Evolutionary conservation across 2,329 filamentous ascomycete genomes (phyloP).

Genomic region (Metarhizium guizhouense): DNA sequence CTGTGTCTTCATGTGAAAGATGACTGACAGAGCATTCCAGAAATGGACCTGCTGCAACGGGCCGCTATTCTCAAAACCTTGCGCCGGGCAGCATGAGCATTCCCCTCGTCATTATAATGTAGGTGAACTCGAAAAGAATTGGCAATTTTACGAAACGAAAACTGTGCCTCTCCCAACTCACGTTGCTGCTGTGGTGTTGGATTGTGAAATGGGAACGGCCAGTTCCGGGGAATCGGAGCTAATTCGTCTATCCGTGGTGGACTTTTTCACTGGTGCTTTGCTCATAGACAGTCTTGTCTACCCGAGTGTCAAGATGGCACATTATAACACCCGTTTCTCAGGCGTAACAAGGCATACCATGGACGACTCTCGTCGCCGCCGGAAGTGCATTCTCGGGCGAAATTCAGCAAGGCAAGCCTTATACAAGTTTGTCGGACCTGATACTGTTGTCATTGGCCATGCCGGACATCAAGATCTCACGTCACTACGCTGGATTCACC

Average conservation of each 20-base stretch:
- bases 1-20: not conserved
- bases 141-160: constrained; percentile 15
- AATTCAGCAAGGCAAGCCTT: constrained; percentile 31
- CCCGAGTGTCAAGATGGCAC: constrained; percentile 34
- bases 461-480: constrained; percentile 31
- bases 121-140: constrained; percentile 19
- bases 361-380: constrained; percentile 20
- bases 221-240: constrained; percentile 36
- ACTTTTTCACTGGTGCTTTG: constrained; percentile 38
- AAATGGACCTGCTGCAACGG: constrained; percentile 23
- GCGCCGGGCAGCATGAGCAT: constrained; percentile 17
- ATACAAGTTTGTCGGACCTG: constrained; percentile 32
- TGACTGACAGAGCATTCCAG: constrained; percentile 7
- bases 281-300: constrained; percentile 43
- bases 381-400: constrained; percentile 30
- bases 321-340: constrained; percentile 41
- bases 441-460: constrained; percentile 42
- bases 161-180: not conserved
- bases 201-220: constrained; percentile 47
- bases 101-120: constrained; percentile 11
- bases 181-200: constrained; percentile 32
- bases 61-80: constrained; percentile 14
- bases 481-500: constrained; percentile 39
- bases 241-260: constrained; percentile 41
- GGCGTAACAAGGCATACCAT: constrained; percentile 35